phyloP scores from a whole-genome alignment of 768 basidiomycete species.

The Tephrocybe sp. region DNA sequence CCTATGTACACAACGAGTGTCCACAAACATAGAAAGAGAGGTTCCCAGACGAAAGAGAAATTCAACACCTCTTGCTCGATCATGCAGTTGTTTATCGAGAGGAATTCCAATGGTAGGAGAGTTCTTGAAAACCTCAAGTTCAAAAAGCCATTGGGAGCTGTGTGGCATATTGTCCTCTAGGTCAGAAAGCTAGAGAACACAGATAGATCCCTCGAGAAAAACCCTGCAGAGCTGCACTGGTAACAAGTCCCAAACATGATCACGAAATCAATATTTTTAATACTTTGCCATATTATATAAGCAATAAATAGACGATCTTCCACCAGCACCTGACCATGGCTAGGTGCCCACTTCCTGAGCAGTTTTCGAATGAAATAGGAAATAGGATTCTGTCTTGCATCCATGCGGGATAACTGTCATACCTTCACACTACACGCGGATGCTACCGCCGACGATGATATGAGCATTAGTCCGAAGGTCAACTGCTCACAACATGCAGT shows the following conservation, averaged over 20 bases:
- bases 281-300: no score
- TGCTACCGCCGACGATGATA: neutral
- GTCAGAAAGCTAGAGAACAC: no score
- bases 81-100: conserved; percentile 71
- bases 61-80: conserved; percentile 78
- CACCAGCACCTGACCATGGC: neutral
- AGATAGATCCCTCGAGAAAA: no score
- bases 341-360: no score
- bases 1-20: conserved; percentile 13
- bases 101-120: conserved; percentile 56
- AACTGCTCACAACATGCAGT: conserved; percentile 4
- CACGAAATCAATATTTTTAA: no score
- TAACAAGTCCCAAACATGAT: no score
- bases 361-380: neutral
- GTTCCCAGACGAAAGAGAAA: conserved; percentile 82
- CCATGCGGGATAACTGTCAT: conserved; percentile 1
- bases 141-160: conserved; percentile 72
- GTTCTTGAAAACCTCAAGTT: conserved; percentile 50
- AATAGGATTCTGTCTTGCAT: neutral
- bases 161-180: conserved; percentile 6
- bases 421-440: conserved; percentile 4
- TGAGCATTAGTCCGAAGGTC: conserved; percentile 2
- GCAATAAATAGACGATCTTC: no score
- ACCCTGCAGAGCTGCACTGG: no score
- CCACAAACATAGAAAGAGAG: conserved; percentile 69